A percentile compares a stretch with the other conserved stretches of the same genome.
phyloP scores from a whole-genome alignment of 1,139 yeast species.

The Sugiyamaella japonica region DNA sequence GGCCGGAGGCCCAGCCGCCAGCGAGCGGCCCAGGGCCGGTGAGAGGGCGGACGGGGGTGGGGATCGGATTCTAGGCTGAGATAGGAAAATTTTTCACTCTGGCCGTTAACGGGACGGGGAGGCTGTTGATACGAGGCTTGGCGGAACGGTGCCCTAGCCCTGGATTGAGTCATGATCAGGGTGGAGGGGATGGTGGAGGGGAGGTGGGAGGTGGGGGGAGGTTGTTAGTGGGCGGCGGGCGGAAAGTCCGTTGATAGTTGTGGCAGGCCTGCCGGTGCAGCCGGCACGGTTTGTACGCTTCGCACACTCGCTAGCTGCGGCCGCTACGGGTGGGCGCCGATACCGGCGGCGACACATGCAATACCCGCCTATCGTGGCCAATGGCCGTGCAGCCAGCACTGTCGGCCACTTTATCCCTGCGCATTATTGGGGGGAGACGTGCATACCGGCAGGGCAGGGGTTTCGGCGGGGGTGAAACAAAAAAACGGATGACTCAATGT shows the following conservation, averaged over 20 bases:
- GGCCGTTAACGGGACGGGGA: no score
- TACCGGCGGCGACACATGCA: constrained; percentile 5
- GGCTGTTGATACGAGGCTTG: no score
- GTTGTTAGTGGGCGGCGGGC: no score
- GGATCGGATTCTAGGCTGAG: no score
- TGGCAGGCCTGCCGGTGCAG: no score
- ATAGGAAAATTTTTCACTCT: no score
- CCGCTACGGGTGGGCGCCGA: not conserved
- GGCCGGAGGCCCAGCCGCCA: not conserved
- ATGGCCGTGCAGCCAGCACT: not conserved
- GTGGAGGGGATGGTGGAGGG: not conserved
- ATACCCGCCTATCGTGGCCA: constrained; percentile 5
- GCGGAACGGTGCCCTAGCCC: not conserved
- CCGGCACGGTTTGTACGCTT: no score
- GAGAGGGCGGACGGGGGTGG: no score
- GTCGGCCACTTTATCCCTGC: not conserved
- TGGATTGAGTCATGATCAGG: not conserved
- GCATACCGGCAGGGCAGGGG: constrained; percentile 1
- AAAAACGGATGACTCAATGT: constrained; percentile 10
- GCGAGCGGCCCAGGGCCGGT: no score
- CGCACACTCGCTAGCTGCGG: no score
- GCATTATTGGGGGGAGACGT: not conserved
- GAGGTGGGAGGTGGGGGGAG: not conserved
- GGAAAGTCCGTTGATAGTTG: no score
- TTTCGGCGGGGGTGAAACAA: not conserved